Evolutionary conservation across 2,329 filamentous ascomycete species (phyloP), one percentile per base, ranked within the genome.

Genomic region (Exophiala sideris): DNA sequence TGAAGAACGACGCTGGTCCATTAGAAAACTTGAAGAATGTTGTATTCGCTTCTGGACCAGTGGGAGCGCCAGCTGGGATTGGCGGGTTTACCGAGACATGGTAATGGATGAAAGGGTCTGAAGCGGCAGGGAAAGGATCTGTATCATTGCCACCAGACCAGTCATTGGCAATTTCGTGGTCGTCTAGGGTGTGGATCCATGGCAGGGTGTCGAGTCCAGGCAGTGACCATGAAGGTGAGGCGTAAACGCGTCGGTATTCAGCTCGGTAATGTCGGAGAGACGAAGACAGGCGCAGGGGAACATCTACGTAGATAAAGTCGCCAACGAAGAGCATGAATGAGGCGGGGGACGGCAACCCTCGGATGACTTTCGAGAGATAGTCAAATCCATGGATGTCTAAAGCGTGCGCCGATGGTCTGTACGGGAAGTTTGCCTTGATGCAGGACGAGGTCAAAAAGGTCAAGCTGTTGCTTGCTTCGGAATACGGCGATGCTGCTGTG

Each of bases 181-280:
- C 94, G 67, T 99, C 94, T 5, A 96, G 81, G 2, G 95, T 91
- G 66, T 99, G 94, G 41, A 97, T 89, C 94, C 94, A 99, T 64
- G 91, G 95, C n/a, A 97, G 76, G 51, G 90, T 85, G 62, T 87
- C 79, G 1, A 84, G 84, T 9, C 88, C 84, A 0, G 83, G 75
- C 16, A 62, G 53, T 11, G 59, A 77, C 94, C 94, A 99, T 61
- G 96, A 92, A 0, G 92, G 92, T 2, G 91, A 96, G 0, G 89
- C 87, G 67, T 99, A 99, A n/a, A 96, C 86, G 64, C 95, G 90
- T 16, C 92, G 86, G 67, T 99, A 99, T 67, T 96, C 91, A 67
- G 89, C 84, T 46, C 91, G 83, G 69, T 96, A 99, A 65, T 91
- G 84, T 50, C 89, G 84, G 1, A 79, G 74, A 0, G 83, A 79